Base-by-base conservation (phyloP, 768 basidiomycete genomes). In the Hysterangium stoloniferum region DNA sequence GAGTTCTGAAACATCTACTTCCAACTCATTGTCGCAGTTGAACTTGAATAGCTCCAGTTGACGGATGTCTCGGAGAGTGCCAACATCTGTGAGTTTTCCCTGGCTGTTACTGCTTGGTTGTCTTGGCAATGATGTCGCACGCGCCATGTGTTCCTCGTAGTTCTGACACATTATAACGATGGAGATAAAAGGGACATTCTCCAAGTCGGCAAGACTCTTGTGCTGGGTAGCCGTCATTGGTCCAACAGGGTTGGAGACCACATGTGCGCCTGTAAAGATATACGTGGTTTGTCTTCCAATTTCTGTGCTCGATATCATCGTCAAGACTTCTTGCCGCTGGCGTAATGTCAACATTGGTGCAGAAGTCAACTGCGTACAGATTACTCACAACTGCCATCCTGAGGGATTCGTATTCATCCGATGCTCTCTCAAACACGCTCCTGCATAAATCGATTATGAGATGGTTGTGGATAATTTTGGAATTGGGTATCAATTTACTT, bases 391-490 rank as follows among this genome's bases (percentile, higher is more conserved):
- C 33, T 34, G 19, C 31, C 9, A 2, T 33, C n/a, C 46, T 28
- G 20, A 48, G 33, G 28, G 4, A n/a, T 27, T 48, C 46, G 34
- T 48, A 48, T 4, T 48, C 46, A 20, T 31, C 31, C 5, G 46
- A 48, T 7, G 11, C 36, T 19, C 33, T n/a, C 20, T 48, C 31
- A 48, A 48, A 48, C 6, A 35, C 46, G 19, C 31, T 35, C 7
- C 17, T n/a, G n/a, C 46, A 48, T 34, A 48, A 29, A 20, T 48
- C 46, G 15, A 48, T 48, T 11, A 48, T 8, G n/a, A 48, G 46
- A 29, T 48, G 46, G 46, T 48, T 48, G 20, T 48, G 20, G 12
- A 48, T 48, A 33, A 48, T n/a, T 48, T 48, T 48, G 8, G 46
- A 48, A 12, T 20, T 33, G n/a, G 46, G 46, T 12, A 48, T 48